Percentiles rank a stretch among this genome's conserved stretches.
Evolutionary conservation across 495 filamentous ascomycete species (phyloP).

Genomic region (Podospora pseudoanserina): DNA sequence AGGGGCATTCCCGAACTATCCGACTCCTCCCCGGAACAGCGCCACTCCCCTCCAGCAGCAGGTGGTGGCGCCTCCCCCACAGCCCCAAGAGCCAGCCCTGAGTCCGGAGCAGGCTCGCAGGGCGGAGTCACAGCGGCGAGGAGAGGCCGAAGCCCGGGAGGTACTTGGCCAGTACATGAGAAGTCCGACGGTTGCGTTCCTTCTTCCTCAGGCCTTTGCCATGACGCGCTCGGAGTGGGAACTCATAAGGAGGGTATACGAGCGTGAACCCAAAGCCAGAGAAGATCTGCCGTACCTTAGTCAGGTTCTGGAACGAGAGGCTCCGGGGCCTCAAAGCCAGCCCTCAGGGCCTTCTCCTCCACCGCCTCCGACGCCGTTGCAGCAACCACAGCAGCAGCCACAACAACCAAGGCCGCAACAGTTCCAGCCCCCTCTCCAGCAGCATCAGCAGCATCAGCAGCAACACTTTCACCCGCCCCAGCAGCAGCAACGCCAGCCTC

Average conservation of each 20-base stretch:
- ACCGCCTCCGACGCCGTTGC: conserved; percentile 4
- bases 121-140: conserved; percentile 44
- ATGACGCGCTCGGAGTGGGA: conserved; percentile 61
- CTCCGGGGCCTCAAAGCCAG: conserved; percentile 8
- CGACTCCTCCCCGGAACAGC: conserved; percentile 28
- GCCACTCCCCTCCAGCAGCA: conserved; percentile 33
- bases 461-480: not conserved
- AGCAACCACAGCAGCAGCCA: conserved; percentile 13
- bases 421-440: not conserved
- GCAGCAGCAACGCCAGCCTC: conserved; percentile 14
- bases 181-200: conserved; percentile 61
- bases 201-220: conserved; percentile 61
- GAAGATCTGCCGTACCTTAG: conserved; percentile 49
- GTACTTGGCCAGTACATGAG: conserved; percentile 58
- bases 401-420: conserved; percentile 7
- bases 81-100: conserved; percentile 23
- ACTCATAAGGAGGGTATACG: conserved; percentile 58
- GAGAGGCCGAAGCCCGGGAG: conserved; percentile 50
- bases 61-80: conserved; percentile 26
- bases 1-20: conserved; percentile 34
- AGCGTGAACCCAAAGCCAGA: conserved; percentile 47
- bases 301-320: conserved; percentile 42
- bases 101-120: conserved; percentile 22
- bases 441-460: conserved; percentile 12
- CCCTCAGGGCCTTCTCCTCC: not conserved